These are phyloP conservation scores for Cyclotella choctawhatcheeana DNA, from an alignment of 108 stramenopile species.

Conservation along the genomic window DNA sequence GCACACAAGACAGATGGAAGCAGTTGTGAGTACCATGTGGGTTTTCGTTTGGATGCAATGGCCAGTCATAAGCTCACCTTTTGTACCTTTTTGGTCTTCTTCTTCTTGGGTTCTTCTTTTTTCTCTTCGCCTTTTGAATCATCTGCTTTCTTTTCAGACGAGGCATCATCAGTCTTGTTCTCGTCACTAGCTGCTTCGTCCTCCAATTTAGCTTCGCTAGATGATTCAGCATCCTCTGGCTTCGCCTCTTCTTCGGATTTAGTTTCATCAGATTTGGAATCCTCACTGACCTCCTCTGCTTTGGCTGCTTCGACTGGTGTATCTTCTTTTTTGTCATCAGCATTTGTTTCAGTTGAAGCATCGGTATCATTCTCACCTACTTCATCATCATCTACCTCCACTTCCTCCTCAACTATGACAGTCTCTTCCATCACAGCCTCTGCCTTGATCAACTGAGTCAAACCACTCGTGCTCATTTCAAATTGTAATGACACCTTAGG, in stretches of 20 bases:
- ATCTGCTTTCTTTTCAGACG: conserved; percentile 51
- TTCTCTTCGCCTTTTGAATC: conserved; percentile 33
- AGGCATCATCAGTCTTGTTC: conserved; percentile 38
- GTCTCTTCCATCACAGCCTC: conserved; percentile 94
- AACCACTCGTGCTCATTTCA: conserved; percentile 87
- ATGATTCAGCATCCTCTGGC: conserved; percentile 45
- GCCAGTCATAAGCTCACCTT: conserved; percentile 59
- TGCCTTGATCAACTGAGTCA: conserved; percentile 88
- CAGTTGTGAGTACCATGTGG: too few species aligned
- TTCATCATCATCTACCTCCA: conserved; percentile 83
- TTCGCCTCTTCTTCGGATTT: conserved; percentile 44
- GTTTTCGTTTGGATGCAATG: too few species aligned
- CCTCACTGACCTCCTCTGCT: too few species aligned
- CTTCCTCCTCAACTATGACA: conserved; percentile 84
- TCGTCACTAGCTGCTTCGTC: conserved; percentile 16
- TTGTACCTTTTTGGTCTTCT: conserved; percentile 78
- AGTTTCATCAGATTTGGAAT: conserved; percentile 60
- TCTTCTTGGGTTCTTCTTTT: conserved; percentile 50
- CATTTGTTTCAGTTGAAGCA: conserved; percentile 19
- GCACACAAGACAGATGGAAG: neutral
- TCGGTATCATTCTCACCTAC: conserved; percentile 24
- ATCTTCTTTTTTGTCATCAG: conserved; percentile 78
- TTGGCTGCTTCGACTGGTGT: too few species aligned
- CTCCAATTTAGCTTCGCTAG: too few species aligned
- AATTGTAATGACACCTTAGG: conserved; percentile 98